Evolutionary conservation across 2,329 filamentous ascomycete species (phyloP).

Genomic region (Arthrobotrys sphaeroides): DNA sequence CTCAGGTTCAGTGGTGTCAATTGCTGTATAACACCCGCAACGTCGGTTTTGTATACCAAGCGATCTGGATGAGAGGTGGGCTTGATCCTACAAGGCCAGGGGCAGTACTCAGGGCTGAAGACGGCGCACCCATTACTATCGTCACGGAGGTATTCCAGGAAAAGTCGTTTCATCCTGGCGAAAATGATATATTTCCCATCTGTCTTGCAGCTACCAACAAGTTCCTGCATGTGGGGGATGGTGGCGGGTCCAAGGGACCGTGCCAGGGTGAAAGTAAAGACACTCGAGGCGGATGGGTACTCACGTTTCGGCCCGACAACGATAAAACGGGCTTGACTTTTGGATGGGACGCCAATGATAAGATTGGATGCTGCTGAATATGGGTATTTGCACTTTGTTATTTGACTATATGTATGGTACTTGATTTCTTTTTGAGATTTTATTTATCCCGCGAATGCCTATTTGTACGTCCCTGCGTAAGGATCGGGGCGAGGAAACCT

Average conservation of each 20-base stretch:
- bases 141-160: slow-evolving; percentile 5
- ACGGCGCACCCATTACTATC: not conserved
- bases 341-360: not conserved
- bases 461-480: too few relatives aligned
- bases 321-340: not conserved
- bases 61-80: not conserved
- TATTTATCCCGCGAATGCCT: too few relatives aligned
- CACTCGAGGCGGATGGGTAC: slow-evolving; percentile 12
- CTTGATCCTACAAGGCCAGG: not conserved
- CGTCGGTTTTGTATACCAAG: not conserved
- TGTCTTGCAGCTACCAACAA: not conserved
- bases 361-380: not conserved
- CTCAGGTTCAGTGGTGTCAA: not conserved
- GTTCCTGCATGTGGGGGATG: too few relatives aligned
- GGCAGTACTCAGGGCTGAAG: not conserved
- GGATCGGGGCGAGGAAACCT: too few relatives aligned
- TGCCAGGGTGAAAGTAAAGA: slow-evolving; percentile 21
- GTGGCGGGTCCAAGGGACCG: not conserved
- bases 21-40: not conserved
- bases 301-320: too few relatives aligned
- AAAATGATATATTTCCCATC: not conserved
- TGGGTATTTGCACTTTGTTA: not conserved
- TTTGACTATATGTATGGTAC: not conserved
- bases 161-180: not conserved
- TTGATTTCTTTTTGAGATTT: not conserved